A percentile compares a stretch with the other conserved stretches of the same genome.
Conservation (phyloP, 192 early-diverging fungal species). For the Mortierella claussenii region DNA sequence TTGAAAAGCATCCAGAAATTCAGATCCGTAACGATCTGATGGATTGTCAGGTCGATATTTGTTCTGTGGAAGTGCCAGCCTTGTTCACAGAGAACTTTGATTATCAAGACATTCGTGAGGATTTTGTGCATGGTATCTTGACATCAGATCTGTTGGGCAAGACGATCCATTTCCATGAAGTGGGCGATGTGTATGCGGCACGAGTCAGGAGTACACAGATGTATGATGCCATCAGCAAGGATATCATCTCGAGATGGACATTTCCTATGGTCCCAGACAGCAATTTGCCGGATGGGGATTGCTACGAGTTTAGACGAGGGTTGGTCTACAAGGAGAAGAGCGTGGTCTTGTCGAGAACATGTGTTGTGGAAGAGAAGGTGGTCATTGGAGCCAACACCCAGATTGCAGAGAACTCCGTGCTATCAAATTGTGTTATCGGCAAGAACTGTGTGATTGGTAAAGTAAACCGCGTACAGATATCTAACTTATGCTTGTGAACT, state of each 20-base stretch:
- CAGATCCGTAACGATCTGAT: conserved; percentile 91
- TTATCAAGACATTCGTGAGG: conserved; percentile 88
- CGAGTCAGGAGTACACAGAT: conserved; percentile 74
- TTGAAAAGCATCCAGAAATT: conserved; percentile 74
- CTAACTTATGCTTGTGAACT: neutral
- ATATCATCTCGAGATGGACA: conserved; percentile 91
- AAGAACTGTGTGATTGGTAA: conserved; percentile 77
- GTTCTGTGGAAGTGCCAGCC: conserved; percentile 89
- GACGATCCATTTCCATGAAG: conserved; percentile 87
- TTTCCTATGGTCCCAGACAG: conserved; percentile 95
- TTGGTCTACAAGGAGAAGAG: conserved; percentile 87
- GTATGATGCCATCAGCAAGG: conserved; percentile 83
- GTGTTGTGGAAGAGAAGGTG: conserved; percentile 79
- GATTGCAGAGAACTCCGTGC: conserved; percentile 77
- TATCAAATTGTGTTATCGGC: conserved; percentile 88
- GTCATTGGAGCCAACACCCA: conserved; percentile 80
- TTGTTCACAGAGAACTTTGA: conserved; percentile 98
- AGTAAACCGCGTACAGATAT: neutral
- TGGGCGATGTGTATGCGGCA: conserved; percentile 73
- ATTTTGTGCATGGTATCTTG: conserved; percentile 93
- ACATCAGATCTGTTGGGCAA: conserved; percentile 88
- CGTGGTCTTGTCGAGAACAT: conserved; percentile 79
- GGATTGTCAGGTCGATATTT: conserved; percentile 94
- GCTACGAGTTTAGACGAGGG: conserved; percentile 80
- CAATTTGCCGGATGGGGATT: conserved; percentile 73